Evolutionary conservation across 371 early-diverging fungal genomes (phyloP).

Genomic region (Actinomortierella ambigua): DNA sequence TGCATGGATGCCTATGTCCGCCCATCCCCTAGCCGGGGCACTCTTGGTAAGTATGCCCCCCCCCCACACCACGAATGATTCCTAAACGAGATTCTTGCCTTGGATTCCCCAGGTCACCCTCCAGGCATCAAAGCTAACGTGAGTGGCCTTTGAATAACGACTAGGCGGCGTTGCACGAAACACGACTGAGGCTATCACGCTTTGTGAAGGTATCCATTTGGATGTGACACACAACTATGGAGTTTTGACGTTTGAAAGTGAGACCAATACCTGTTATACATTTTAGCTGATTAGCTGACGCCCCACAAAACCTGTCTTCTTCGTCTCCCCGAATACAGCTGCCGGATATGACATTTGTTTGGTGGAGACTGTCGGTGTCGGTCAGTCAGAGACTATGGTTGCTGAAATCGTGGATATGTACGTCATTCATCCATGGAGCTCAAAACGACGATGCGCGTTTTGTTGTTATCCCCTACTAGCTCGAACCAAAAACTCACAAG

Average conservation of each 20-base stretch:
- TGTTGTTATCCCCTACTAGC: not conserved
- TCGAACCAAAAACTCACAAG: not conserved
- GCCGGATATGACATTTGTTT: conserved; percentile 78
- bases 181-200: conserved; percentile 76
- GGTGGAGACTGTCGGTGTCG: conserved; percentile 86
- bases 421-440: not conserved
- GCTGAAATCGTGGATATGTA: conserved; percentile 87
- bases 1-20: conserved; percentile 68
- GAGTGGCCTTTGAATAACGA: too few relatives aligned
- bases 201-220: conserved; percentile 80
- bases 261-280: too few relatives aligned
- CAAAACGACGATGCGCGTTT: not conserved
- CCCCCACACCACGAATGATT: too few relatives aligned
- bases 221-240: too few relatives aligned
- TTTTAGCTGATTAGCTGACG: too few relatives aligned
- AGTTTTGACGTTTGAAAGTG: too few relatives aligned
- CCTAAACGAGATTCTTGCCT: too few relatives aligned
- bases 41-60: conserved; percentile 53
- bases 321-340: too few relatives aligned
- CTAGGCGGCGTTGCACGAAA: conserved; percentile 64
- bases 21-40: conserved; percentile 74
- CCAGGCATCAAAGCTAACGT: too few relatives aligned
- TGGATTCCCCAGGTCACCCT: too few relatives aligned
- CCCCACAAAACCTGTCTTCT: too few relatives aligned
- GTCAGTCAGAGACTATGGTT: conserved; percentile 84